These are phyloP conservation scores for Cairneyella variabilis DNA, from an alignment of 495 filamentous ascomycete genomes.

Conservation along the genomic window DNA sequence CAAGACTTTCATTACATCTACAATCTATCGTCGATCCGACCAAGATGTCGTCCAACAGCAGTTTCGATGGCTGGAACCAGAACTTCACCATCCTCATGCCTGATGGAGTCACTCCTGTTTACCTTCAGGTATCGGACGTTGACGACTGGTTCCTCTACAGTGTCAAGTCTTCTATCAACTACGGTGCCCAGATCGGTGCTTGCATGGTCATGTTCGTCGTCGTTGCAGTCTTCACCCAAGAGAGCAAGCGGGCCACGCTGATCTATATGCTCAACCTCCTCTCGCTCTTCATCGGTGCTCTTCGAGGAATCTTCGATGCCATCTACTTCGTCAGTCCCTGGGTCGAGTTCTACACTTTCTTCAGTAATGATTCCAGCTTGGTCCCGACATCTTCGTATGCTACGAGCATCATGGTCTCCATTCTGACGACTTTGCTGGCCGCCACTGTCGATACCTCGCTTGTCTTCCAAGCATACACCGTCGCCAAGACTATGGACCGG, in stretches of 20 bases:
- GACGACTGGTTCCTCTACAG: conserved; percentile 38
- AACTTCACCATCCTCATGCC: conserved; percentile 46
- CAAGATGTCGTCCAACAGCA: conserved; percentile 8
- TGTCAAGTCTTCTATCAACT: conserved; percentile 60
- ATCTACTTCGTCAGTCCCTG: conserved; percentile 58
- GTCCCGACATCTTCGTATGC: conserved; percentile 44
- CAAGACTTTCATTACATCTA: too few species aligned
- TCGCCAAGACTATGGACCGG: conserved; percentile 12
- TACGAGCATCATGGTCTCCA: conserved; percentile 46
- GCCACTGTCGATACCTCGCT: conserved; percentile 62
- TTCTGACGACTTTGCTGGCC: conserved; percentile 55
- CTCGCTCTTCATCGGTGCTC: conserved; percentile 53
- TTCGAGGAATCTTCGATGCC: conserved; percentile 55
- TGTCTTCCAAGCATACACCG: conserved; percentile 60
- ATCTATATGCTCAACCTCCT: conserved; percentile 64
- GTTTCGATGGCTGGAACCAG: conserved; percentile 58
- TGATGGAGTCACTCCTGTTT: conserved; percentile 47
- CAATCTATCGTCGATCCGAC: not conserved
- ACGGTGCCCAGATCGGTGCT: conserved; percentile 70
- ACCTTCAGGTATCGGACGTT: conserved; percentile 45
- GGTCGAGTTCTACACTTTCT: conserved; percentile 53
- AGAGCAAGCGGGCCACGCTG: conserved; percentile 54
- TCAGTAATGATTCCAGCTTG: conserved; percentile 50
- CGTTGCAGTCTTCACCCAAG: conserved; percentile 58
- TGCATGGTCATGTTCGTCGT: conserved; percentile 62